Conservation (phyloP, 768 basidiomycete genomes). For the Lactarius hengduanensis region DNA sequence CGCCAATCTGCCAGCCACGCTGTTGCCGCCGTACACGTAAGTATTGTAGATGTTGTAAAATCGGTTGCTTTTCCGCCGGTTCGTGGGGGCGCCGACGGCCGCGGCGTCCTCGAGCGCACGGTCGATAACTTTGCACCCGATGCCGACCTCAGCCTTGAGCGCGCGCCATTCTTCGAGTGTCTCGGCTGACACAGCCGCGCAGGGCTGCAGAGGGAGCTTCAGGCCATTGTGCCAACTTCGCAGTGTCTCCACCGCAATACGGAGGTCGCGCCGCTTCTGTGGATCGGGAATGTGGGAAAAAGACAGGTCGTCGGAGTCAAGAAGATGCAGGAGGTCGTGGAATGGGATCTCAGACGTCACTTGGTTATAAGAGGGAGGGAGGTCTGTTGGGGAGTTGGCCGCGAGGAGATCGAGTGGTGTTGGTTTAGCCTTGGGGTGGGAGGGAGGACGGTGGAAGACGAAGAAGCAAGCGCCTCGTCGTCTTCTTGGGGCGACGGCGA, state of each 20-base stretch:
- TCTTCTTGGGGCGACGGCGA: constrained; percentile 46
- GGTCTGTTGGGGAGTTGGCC: constrained; percentile 42
- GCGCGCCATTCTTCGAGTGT: constrained; percentile 74
- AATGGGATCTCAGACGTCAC: constrained; percentile 39
- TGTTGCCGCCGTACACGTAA: constrained; percentile 49
- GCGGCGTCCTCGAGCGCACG: constrained; percentile 50
- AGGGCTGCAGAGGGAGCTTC: constrained; percentile 42
- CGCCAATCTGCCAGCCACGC: constrained; percentile 31
- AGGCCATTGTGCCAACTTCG: constrained; percentile 71
- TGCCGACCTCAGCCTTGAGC: constrained; percentile 75
- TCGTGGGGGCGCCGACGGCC: constrained; percentile 1
- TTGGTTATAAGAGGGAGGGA: constrained; percentile 74
- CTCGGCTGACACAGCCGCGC: constrained; percentile 59
- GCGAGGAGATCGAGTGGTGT: constrained; percentile 16
- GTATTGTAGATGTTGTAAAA: constrained; percentile 91
- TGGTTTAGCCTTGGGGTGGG: constrained; percentile 56
- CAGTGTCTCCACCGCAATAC: constrained; percentile 55
- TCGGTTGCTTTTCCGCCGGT: constrained; percentile 41
- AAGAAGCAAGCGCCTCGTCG: constrained; percentile 64
- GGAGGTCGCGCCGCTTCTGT: constrained; percentile 39
- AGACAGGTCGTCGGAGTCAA: constrained; percentile 24
- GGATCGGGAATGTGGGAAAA: constrained; percentile 27
- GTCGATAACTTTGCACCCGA: constrained; percentile 76
- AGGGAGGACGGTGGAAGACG: constrained; percentile 69
- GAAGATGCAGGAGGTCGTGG: constrained; percentile 31